Base-by-base conservation (phyloP, 1,139 yeast species). In the Suhomyces bolitotheri region DNA sequence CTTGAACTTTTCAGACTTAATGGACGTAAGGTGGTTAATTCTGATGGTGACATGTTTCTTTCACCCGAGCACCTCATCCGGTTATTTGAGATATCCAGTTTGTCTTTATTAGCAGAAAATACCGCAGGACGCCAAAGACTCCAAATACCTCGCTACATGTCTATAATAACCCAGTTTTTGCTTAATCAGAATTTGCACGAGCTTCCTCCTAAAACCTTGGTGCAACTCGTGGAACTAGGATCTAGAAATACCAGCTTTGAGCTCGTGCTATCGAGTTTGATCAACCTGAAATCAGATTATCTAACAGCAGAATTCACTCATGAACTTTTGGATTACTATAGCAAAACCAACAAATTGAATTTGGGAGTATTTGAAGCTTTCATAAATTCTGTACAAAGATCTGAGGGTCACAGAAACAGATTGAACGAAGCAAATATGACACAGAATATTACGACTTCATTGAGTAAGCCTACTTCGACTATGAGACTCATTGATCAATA, bases 91-190 rank as follows among this genome's bases (percentile, higher is more conserved):
- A 51, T 62, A 0, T 47, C 58, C 1, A 27, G 36, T 7, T 36
- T 46, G 19, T 38, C 49, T 10, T 38, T 44, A 5, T 27, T 31
- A 4, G 21, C 40, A 4, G 34, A 24, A n/a, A 24, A 31, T 7
- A 10, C 21, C 6, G 27, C 28, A 10, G 30, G 27, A 20, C 15
- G 39, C 14, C 27, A 25, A 29, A 27, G 27, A 27, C 25, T 27
- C 7, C 29, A 33, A 9, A 30, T 60, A 10, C 71, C 72, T 1
- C 53, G 53, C 34, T 66, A 49, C 44, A 43, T 66, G 45, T 50
- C 60, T 1, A 31, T 53, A 2, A 34, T 66, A 21, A 54, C 64
- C 3, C 51, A 43, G 16, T 37, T 46, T 24, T 50, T 59, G 19
- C 36, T 56, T 14, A 36, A 40, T 10, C 44, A 46, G 14, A 41